phyloP scores from a whole-genome alignment of 345 rosid species.

The Eucalyptus sp. region DNA sequence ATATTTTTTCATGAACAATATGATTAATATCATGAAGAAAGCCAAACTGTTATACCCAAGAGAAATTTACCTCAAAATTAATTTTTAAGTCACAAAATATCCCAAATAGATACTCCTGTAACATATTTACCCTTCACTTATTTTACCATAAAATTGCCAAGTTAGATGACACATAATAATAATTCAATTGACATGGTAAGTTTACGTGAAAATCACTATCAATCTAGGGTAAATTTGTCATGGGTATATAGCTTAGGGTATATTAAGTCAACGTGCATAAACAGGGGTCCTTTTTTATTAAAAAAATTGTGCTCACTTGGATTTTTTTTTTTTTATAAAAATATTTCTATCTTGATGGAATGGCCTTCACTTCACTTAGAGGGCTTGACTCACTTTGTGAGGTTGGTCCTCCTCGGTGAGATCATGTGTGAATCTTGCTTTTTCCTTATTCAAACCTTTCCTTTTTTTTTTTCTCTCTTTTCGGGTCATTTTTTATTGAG shows the following conservation, averaged over 20 bases:
- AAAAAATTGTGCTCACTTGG: neutral
- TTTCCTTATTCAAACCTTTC: neutral
- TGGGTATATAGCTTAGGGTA: fast-evolving
- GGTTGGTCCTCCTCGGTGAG: neutral
- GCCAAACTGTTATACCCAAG: no score
- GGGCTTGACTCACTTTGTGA: neutral
- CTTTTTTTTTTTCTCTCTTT: neutral
- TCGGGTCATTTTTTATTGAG: neutral
- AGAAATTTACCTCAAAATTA: no score
- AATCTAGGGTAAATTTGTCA: no score
- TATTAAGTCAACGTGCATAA: neutral
- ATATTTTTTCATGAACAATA: neutral
- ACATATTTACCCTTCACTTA: no score
- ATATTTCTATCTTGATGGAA: neutral
- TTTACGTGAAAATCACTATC: no score
- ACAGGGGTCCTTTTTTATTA: neutral
- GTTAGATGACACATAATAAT: no score
- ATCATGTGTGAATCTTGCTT: neutral
- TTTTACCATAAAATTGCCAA: no score
- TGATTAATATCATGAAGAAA: no score
- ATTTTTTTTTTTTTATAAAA: neutral
- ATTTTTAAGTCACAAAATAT: no score
- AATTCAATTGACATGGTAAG: no score
- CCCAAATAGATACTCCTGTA: no score
- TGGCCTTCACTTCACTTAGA: neutral